A percentile compares a stretch with the other conserved stretches of the same genome.
phyloP scores from a whole-genome alignment of 768 basidiomycete genomes.

The Naganishia kalamii region DNA sequence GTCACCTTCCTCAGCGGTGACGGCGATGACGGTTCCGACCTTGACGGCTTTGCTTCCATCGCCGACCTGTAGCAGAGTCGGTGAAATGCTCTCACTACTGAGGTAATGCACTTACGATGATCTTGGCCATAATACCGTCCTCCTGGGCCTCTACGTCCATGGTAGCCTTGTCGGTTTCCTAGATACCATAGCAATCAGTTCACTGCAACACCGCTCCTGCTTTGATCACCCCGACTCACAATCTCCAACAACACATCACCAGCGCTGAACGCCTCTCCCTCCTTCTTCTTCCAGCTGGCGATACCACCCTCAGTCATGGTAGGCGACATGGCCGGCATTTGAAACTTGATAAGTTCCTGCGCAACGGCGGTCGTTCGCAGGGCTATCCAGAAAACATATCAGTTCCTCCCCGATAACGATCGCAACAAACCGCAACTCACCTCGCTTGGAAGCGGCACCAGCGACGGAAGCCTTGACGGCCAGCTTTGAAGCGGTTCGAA shows the following conservation, averaged over 20 bases:
- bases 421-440: neutral
- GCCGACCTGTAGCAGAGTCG: conserved; percentile 52
- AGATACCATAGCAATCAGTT: neutral
- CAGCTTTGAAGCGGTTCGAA: conserved; percentile 20
- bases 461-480: conserved; percentile 17
- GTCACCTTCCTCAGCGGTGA: conserved; percentile 91
- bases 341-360: conserved; percentile 75
- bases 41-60: conserved; percentile 81
- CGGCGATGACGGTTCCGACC: conserved; percentile 83
- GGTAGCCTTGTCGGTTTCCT: conserved; percentile 99
- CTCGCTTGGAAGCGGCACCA: conserved; percentile 16
- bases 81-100: neutral
- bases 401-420: neutral
- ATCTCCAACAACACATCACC: conserved; percentile 97
- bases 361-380: conserved; percentile 74
- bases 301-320: conserved; percentile 99
- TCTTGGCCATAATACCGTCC: conserved; percentile 92
- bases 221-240: conserved; percentile 51
- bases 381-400: conserved; percentile 50
- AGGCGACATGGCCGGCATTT: conserved; percentile 98
- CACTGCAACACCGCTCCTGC: neutral
- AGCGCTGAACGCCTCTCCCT: conserved; percentile 78
- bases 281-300: conserved; percentile 92
- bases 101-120: conserved; percentile 61
- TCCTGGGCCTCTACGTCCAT: conserved; percentile 99